Evolutionary conservation across 768 basidiomycete species (phyloP).

Genomic region (Leccinum longicurvipes): DNA sequence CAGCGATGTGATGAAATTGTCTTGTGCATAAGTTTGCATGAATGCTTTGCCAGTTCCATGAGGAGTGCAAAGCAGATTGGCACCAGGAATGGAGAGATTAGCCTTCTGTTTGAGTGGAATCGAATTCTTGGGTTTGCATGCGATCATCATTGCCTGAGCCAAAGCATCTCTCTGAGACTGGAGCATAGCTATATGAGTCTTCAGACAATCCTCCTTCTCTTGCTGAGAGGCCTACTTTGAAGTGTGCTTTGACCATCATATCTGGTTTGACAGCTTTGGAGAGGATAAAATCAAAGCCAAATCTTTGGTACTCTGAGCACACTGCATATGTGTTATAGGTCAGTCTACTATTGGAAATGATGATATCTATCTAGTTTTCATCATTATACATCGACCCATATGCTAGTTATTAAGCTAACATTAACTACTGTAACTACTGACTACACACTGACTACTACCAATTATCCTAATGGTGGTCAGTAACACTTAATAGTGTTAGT

Average conservation of each 20-base stretch:
- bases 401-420: no score
- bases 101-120: not conserved
- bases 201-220: not conserved
- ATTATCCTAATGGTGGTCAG: no score
- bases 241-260: not conserved
- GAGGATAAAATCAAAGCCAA: not conserved
- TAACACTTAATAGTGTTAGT: no score
- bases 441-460: no score
- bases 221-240: not conserved
- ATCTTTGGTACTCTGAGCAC: not conserved
- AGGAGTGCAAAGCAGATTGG: not conserved
- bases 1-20: not conserved
- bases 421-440: no score
- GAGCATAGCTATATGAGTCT: not conserved
- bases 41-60: not conserved
- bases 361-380: no score
- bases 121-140: not conserved
- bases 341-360: no score
- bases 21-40: not conserved
- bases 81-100: not conserved
- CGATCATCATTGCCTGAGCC: not conserved
- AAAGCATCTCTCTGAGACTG: not conserved
- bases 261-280: not conserved
- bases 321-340: not conserved
- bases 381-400: no score